phyloP scores from a whole-genome alignment of 1,284 basidiomycete species.

The Trichosporon faecale region DNA sequence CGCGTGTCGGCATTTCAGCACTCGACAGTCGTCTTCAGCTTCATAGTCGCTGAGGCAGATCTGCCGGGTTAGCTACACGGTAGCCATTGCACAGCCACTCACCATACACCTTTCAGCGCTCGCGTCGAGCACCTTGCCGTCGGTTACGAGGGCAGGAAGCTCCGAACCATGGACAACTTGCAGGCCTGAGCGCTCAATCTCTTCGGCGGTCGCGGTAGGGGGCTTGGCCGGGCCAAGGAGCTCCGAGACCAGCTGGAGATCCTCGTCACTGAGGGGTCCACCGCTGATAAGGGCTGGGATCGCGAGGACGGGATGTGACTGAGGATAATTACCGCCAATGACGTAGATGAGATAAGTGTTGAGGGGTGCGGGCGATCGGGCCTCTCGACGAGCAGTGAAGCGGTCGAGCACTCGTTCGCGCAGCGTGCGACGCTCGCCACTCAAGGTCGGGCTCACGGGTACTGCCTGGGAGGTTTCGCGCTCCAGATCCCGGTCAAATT shows the following conservation, averaged over 20 bases:
- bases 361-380: constrained; percentile 24
- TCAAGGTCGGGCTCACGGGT: background rate
- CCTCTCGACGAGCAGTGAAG: constrained; percentile 17
- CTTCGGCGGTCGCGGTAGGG: constrained; percentile 71
- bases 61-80: constrained; percentile 55
- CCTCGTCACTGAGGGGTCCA: constrained; percentile 57
- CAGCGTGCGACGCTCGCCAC: constrained; percentile 25
- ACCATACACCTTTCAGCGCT: constrained; percentile 67
- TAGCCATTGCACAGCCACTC: constrained; percentile 37
- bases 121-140: constrained; percentile 66
- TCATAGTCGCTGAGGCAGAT: constrained; percentile 81
- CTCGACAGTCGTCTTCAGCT: constrained; percentile 67
- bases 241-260: constrained; percentile 70
- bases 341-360: constrained; percentile 51
- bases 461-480: constrained; percentile 11
- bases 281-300: constrained; percentile 64
- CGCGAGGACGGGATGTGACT: constrained; percentile 75
- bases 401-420: constrained; percentile 34
- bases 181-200: constrained; percentile 75
- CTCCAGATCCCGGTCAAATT: constrained; percentile 20
- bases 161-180: constrained; percentile 63
- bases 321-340: constrained; percentile 74
- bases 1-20: constrained; percentile 75
- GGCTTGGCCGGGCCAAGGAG: constrained; percentile 52
- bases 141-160: constrained; percentile 59